These are phyloP conservation scores for Domatiomyces globalis DNA, from an alignment of 2,329 filamentous ascomycete genomes.

Conservation along the genomic window DNA sequence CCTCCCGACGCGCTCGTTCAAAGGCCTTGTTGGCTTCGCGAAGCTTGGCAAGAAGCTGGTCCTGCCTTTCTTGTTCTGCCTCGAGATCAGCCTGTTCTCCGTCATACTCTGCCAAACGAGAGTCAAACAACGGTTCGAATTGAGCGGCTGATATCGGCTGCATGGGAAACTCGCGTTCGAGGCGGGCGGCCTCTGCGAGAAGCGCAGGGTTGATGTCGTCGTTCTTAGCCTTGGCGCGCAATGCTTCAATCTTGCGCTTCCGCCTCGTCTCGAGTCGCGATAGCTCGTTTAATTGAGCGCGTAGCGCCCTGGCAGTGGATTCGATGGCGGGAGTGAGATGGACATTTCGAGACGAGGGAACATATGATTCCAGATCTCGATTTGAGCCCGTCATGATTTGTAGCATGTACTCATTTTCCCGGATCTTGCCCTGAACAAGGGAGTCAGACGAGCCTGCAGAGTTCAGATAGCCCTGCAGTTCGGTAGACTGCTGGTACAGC, in stretches of 20 bases:
- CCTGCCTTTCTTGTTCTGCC: conserved; percentile 63
- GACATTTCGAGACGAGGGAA: conserved; percentile 69
- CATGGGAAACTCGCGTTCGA: conserved; percentile 76
- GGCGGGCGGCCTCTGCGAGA: conserved; percentile 62
- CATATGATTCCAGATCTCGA: conserved; percentile 69
- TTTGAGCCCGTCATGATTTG: conserved; percentile 65
- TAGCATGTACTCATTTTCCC: conserved; percentile 59
- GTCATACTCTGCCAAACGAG: conserved; percentile 68
- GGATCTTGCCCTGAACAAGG: conserved; percentile 64
- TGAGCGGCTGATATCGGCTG: conserved; percentile 74
- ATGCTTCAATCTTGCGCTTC: conserved; percentile 60
- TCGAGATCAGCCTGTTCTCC: conserved; percentile 56
- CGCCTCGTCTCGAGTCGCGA: conserved; percentile 68
- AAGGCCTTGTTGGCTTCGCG: conserved; percentile 67
- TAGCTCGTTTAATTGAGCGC: conserved; percentile 72
- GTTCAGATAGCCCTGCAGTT: conserved; percentile 78
- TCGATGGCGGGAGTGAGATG: conserved; percentile 71
- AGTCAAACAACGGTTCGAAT: conserved; percentile 83
- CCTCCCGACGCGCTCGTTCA: conserved; percentile 53
- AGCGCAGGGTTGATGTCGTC: conserved; percentile 82
- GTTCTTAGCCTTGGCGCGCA: conserved; percentile 64
- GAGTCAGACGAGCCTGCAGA: conserved; percentile 53
- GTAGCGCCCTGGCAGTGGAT: conserved; percentile 59
- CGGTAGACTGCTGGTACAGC: conserved; percentile 57
- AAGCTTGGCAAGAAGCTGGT: conserved; percentile 53